Evolutionary conservation across 2,329 filamentous ascomycete genomes (phyloP).

Genomic region (Colletotrichum scovillei): DNA sequence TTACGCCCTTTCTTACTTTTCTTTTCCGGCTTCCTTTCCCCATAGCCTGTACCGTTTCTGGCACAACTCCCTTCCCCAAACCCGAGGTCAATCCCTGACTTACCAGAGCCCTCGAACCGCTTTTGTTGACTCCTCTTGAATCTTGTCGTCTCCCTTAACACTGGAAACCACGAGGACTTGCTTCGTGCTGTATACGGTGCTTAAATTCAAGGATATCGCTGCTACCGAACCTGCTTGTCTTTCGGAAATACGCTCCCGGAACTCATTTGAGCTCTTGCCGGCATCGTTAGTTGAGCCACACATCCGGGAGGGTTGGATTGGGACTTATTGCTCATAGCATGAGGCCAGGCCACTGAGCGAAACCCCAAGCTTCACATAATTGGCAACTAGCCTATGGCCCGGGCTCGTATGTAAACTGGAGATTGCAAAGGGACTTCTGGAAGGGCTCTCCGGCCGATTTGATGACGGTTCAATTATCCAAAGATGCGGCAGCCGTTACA

Average conservation of each 20-base stretch:
- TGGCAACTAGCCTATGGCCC: background rate
- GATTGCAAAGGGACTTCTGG: background rate
- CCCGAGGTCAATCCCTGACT: background rate
- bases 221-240: too few relatives aligned
- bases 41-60: background rate
- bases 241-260: background rate
- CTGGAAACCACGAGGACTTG: background rate
- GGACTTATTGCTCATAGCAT: background rate
- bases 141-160: background rate
- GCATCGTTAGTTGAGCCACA: background rate
- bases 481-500: slow-evolving; percentile 8
- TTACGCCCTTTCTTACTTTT: background rate
- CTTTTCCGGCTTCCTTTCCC: background rate
- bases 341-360: background rate
- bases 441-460: background rate
- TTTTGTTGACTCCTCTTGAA: background rate
- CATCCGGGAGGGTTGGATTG: background rate
- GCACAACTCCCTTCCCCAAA: background rate
- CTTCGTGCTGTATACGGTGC: background rate
- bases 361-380: background rate
- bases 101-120: background rate
- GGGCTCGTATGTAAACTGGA: background rate
- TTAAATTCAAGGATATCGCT: background rate
- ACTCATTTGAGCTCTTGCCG: background rate
- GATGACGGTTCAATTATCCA: slow-evolving; percentile 6